These are phyloP conservation scores for Phaeosphaeria sp. DNA, from an alignment of 2,329 filamentous ascomycete species.

Conservation along the genomic window DNA sequence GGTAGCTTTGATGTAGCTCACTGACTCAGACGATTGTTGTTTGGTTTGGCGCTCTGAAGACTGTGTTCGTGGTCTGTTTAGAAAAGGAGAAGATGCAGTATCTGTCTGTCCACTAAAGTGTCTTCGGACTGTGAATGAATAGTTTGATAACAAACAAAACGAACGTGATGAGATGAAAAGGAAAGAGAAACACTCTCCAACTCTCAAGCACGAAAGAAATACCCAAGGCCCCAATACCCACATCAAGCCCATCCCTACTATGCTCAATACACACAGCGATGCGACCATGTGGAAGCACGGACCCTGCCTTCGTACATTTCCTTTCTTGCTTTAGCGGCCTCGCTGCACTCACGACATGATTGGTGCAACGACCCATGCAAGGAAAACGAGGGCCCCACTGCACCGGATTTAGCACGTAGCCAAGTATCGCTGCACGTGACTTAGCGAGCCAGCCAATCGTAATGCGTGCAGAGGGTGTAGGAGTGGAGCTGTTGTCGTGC, in stretches of 20 bases:
- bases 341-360: conserved; percentile 2
- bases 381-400: conserved; percentile 2
- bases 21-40: not conserved
- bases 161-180: not conserved
- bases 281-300: conserved; percentile 3
- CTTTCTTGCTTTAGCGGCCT: conserved; percentile 13
- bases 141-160: not conserved
- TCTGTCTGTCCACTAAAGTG: not conserved
- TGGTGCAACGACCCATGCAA: conserved; percentile 3
- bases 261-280: not conserved
- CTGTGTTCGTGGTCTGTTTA: not conserved
- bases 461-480: not conserved
- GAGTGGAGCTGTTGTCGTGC: not conserved
- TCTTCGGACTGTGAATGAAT: not conserved
- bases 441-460: conserved; percentile 2
- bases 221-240: not conserved
- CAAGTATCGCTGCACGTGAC: not conserved
- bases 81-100: not conserved
- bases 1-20: not conserved
- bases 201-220: not conserved
- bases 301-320: conserved; percentile 19
- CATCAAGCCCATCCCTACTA: not conserved
- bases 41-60: not conserved
- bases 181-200: not conserved
- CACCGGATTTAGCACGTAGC: conserved; percentile 4